A percentile compares a stretch with the other conserved stretches of the same genome.
These are phyloP conservation scores for Debaryomyces robertsiae DNA, from an alignment of 1,139 yeast genomes.

Conservation along the genomic window DNA sequence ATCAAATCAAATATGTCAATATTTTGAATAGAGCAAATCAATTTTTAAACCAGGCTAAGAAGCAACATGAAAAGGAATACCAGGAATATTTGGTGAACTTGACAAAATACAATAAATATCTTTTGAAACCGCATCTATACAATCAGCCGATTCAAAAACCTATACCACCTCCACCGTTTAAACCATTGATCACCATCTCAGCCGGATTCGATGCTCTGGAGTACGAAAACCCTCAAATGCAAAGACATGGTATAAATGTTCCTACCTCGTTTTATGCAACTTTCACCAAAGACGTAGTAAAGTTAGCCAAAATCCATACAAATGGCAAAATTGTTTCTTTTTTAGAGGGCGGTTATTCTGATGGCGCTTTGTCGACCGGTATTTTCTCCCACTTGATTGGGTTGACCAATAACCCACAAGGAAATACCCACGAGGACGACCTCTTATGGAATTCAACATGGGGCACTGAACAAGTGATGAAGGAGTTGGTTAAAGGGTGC, in stretches of 20 bases:
- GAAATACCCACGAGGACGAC: slow-evolving; percentile 32
- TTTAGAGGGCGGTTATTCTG: slow-evolving; percentile 87
- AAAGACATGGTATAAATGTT: slow-evolving; percentile 79
- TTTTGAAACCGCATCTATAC: slow-evolving; percentile 34
- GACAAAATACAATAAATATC: slow-evolving; percentile 31
- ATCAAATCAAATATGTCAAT: slow-evolving; percentile 62
- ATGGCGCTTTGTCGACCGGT: slow-evolving; percentile 80
- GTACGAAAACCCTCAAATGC: slow-evolving; percentile 81
- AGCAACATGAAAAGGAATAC: slow-evolving; percentile 44
- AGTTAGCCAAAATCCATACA: slow-evolving; percentile 62
- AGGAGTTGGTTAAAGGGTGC: slow-evolving; percentile 71
- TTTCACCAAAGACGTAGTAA: slow-evolving; percentile 74
- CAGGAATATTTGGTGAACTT: slow-evolving; percentile 32
- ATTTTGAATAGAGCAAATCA: slow-evolving; percentile 70
- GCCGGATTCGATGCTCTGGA: slow-evolving; percentile 93
- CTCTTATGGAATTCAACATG: slow-evolving; percentile 63
- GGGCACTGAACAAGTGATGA: slow-evolving; percentile 65
- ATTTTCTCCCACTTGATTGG: slow-evolving; percentile 79
- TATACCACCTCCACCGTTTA: slow-evolving; percentile 54
- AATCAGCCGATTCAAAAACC: slow-evolving; percentile 30
- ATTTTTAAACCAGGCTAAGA: slow-evolving; percentile 56
- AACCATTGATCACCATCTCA: slow-evolving; percentile 71
- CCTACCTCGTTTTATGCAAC: slow-evolving; percentile 79
- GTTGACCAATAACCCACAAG: slow-evolving; percentile 29
- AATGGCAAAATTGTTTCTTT: slow-evolving; percentile 68